These are phyloP conservation scores for Collariella sp. DNA, from an alignment of 495 filamentous ascomycete species.

Conservation along the genomic window DNA sequence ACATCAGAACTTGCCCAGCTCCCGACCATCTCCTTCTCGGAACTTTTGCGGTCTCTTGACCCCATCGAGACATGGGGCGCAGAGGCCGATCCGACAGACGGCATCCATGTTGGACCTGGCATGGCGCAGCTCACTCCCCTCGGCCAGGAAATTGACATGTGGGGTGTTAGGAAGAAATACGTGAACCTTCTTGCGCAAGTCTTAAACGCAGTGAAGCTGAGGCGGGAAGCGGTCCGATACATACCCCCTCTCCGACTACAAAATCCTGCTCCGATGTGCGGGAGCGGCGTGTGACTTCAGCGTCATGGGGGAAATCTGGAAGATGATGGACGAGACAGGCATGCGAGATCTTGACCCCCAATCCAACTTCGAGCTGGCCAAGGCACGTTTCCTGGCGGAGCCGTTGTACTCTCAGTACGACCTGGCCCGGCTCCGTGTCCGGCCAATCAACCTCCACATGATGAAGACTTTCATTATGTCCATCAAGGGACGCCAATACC, in stretches of 20 bases:
- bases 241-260: slow-evolving; percentile 26
- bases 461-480: background rate
- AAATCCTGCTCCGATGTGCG: slow-evolving; percentile 26
- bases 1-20: slow-evolving; percentile 6
- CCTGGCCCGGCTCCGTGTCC: slow-evolving; percentile 22
- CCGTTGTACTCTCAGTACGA: slow-evolving; percentile 28
- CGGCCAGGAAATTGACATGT: slow-evolving; percentile 22
- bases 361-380: slow-evolving; percentile 24
- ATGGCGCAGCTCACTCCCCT: slow-evolving; percentile 21
- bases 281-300: slow-evolving; percentile 26
- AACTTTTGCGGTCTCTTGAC: slow-evolving; percentile 31
- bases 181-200: slow-evolving; percentile 15
- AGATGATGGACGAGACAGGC: slow-evolving; percentile 6
- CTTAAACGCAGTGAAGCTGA: slow-evolving; percentile 13
- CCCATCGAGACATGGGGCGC: slow-evolving; percentile 18
- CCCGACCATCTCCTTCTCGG: slow-evolving; percentile 30
- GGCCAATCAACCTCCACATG: slow-evolving; percentile 21
- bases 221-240: slow-evolving; percentile 17
- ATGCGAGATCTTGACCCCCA: background rate
- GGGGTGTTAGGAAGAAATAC: slow-evolving; percentile 27
- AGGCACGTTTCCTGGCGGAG: slow-evolving; percentile 31
- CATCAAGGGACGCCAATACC: background rate
- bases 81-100: slow-evolving; percentile 21
- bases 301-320: slow-evolving; percentile 18
- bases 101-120: slow-evolving; percentile 16